Evolutionary conservation across 495 filamentous ascomycete species (phyloP).

Genomic region (Daldinia vernicosa): DNA sequence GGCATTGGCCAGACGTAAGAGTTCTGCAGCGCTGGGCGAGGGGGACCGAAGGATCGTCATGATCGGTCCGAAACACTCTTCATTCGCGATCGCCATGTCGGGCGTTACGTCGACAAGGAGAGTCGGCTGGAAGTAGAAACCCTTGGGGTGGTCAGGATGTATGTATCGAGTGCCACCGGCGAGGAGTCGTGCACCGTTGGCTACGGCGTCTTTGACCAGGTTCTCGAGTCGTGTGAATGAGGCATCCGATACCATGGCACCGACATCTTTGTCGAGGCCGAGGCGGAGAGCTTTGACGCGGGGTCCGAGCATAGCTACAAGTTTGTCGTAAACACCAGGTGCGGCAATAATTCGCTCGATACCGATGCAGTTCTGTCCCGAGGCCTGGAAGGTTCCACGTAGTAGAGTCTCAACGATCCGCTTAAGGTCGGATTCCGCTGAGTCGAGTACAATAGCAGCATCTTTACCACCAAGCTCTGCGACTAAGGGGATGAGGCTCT

Average conservation of each 20-base stretch:
- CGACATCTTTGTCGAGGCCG: slow-evolving; percentile 74
- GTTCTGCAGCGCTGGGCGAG: slow-evolving; percentile 58
- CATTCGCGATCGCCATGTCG: slow-evolving; percentile 83
- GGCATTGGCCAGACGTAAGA: slow-evolving; percentile 78
- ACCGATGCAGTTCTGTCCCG: slow-evolving; percentile 98
- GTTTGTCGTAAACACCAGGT: slow-evolving; percentile 73
- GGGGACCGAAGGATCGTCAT: slow-evolving; percentile 81
- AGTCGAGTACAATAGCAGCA: slow-evolving; percentile 88
- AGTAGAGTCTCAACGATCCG: slow-evolving; percentile 82
- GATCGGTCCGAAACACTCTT: slow-evolving; percentile 92
- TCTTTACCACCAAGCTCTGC: slow-evolving; percentile 97
- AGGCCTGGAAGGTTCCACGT: slow-evolving; percentile 91
- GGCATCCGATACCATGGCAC: slow-evolving; percentile 84
- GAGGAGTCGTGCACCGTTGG: slow-evolving; percentile 79
- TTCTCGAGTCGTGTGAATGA: slow-evolving; percentile 74
- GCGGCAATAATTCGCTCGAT: slow-evolving; percentile 91
- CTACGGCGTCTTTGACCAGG: slow-evolving; percentile 79
- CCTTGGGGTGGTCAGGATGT: slow-evolving; percentile 75
- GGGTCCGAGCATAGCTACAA: slow-evolving; percentile 74
- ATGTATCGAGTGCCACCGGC: slow-evolving; percentile 75
- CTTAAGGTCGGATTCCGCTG: slow-evolving; percentile 70
- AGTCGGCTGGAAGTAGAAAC: slow-evolving; percentile 93
- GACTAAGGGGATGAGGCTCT: slow-evolving; percentile 80
- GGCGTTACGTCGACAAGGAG: slow-evolving; percentile 84
- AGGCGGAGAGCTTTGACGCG: slow-evolving; percentile 76